phyloP scores from a whole-genome alignment of 1,284 basidiomycete genomes.

The Trichosporon ovoides region DNA sequence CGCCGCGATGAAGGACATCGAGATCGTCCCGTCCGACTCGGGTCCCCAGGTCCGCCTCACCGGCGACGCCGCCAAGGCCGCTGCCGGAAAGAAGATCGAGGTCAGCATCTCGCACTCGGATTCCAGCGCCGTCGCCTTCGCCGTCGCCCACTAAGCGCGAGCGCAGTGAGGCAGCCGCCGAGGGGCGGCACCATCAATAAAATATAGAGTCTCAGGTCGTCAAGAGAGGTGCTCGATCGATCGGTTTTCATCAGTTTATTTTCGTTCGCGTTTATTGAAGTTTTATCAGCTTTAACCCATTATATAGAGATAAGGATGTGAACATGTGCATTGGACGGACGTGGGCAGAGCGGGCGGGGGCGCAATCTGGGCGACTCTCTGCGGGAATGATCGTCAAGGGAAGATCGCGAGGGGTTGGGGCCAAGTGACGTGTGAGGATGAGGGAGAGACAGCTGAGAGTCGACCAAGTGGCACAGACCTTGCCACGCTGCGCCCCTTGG shows the following conservation, averaged over 20 bases:
- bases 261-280: neutral
- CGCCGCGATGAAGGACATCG: conserved; percentile 92
- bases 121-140: conserved; percentile 47
- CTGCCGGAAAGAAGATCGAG: conserved; percentile 66
- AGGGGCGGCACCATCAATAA: neutral
- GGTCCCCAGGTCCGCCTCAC: conserved; percentile 68
- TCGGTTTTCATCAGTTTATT: conserved; percentile 1
- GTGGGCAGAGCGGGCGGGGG: neutral
- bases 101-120: conserved; percentile 78
- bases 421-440: no score
- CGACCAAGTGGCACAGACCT: no score
- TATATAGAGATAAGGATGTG: conserved; percentile 6
- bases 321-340: conserved; percentile 3
- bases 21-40: conserved; percentile 66
- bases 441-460: no score
- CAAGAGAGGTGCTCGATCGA: neutral
- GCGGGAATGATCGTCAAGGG: no score
- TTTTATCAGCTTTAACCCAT: neutral
- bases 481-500: no score
- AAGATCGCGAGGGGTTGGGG: no score
- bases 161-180: neutral
- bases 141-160: conserved; percentile 40
- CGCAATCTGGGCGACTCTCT: no score
- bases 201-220: neutral
- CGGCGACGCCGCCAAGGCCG: conserved; percentile 75